A percentile compares a stretch with the other conserved stretches of the same genome.
Evolutionary conservation across 208 protist genomes (phyloP).

Genomic region (Acanthamoeba lugdunensis): DNA sequence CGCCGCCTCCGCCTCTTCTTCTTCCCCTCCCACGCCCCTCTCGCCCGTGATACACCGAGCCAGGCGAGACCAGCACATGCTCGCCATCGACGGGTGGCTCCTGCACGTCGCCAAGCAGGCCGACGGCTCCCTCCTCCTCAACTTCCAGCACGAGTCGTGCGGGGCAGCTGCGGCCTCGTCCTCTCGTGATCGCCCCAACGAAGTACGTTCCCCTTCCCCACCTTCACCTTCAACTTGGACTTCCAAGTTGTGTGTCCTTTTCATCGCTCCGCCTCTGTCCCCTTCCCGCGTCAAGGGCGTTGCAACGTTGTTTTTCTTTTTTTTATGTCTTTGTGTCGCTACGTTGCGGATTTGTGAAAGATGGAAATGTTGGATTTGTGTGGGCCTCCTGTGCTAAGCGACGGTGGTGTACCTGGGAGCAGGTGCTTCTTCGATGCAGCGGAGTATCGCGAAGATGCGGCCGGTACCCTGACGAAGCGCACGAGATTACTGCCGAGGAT

Average conservation of each 20-base stretch:
- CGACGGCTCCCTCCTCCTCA: slow-evolving; percentile 22
- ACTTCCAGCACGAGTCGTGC: neutral
- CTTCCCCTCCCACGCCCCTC: neutral
- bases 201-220: neutral
- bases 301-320: neutral
- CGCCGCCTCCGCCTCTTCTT: neutral
- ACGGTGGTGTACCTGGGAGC: neutral
- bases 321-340: too few relatives aligned
- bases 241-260: too few relatives aligned
- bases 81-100: slow-evolving; percentile 20
- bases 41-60: neutral
- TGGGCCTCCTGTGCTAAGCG: too few relatives aligned
- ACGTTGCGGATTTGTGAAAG: too few relatives aligned
- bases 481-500: neutral
- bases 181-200: neutral
- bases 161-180: neutral
- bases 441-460: neutral
- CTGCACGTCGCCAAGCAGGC: neutral
- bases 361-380: too few relatives aligned
- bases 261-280: too few relatives aligned
- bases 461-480: neutral
- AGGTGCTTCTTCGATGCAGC: neutral
- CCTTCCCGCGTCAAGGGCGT: too few relatives aligned
- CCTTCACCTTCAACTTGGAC: neutral
- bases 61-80: neutral